Percentiles rank a stretch among this genome's conserved stretches.
phyloP scores from a whole-genome alignment of 2,329 filamentous ascomycete species.

The Cytospora mali region DNA sequence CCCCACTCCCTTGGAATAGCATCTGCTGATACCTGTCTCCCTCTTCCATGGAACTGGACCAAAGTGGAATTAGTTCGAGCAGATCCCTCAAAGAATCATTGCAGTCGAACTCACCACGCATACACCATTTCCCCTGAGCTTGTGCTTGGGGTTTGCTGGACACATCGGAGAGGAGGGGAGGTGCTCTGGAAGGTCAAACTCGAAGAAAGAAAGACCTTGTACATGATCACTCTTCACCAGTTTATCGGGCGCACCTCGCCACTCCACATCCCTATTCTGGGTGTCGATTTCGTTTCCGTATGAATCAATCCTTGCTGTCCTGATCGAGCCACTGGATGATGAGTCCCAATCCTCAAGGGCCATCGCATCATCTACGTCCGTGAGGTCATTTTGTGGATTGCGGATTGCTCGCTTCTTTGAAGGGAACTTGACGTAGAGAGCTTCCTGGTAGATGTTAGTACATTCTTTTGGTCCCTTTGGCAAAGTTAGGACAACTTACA shows the following conservation, averaged over 20 bases:
- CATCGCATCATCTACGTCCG: conserved; percentile 7
- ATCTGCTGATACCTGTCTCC: conserved; percentile 4
- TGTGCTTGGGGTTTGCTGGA: conserved; percentile 49
- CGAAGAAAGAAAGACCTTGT: conserved; percentile 38
- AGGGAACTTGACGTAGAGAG: conserved; percentile 7
- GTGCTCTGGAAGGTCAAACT: conserved; percentile 55
- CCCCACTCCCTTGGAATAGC: neutral
- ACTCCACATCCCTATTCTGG: conserved; percentile 32
- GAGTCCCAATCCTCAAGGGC: neutral
- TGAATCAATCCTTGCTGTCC: neutral
- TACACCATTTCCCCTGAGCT: conserved; percentile 48
- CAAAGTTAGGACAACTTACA: conserved; percentile 3
- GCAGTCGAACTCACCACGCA: conserved; percentile 43
- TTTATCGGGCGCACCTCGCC: conserved; percentile 37
- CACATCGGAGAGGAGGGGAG: conserved; percentile 55
- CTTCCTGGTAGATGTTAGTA: conserved; percentile 9
- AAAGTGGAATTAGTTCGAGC: neutral
- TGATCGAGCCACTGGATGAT: conserved; percentile 7
- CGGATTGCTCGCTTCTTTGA: conserved; percentile 6
- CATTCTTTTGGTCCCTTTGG: neutral
- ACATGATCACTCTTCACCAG: conserved; percentile 31
- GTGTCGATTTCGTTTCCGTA: neutral
- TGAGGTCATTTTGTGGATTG: conserved; percentile 14
- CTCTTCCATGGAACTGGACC: conserved; percentile 29
- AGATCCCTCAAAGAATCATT: too few relatives aligned